Evolutionary conservation across 2,329 filamentous ascomycete species (phyloP).

Genomic region (Waltergamsia citrina): DNA sequence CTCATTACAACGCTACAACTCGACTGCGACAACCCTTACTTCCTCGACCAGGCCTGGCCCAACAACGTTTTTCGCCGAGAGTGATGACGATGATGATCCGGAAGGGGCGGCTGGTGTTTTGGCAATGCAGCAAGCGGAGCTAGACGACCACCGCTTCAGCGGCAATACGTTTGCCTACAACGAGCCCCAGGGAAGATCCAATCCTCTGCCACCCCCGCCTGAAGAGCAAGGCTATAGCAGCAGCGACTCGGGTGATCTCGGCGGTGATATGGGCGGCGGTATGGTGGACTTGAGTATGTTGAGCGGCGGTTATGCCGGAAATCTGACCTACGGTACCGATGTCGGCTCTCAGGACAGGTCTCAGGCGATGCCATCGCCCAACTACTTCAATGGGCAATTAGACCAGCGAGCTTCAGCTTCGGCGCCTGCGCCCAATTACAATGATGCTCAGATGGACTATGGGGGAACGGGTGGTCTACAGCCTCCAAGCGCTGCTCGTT

Average conservation of each 20-base stretch:
- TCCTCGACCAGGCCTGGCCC: constrained; percentile 4
- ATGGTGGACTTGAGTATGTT: constrained; percentile 64
- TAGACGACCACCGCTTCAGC: constrained; percentile 53
- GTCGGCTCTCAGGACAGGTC: constrained; percentile 31
- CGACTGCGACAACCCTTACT: constrained; percentile 34
- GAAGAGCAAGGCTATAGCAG: constrained; percentile 44
- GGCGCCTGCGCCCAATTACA: constrained; percentile 29
- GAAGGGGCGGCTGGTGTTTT: constrained; percentile 78
- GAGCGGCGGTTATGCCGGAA: constrained; percentile 59
- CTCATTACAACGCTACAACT: constrained; percentile 38
- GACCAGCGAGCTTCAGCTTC: too few relatives aligned
- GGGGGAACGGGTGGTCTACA: constrained; percentile 84
- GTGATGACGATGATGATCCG: constrained; percentile 76
- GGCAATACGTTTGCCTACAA: constrained; percentile 18
- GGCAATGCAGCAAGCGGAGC: constrained; percentile 76
- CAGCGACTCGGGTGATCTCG: too few relatives aligned
- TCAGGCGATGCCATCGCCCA: constrained; percentile 38
- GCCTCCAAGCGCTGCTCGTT: constrained; percentile 60
- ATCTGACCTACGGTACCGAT: constrained; percentile 39
- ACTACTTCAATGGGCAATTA: constrained; percentile 18
- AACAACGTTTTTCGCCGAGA: constrained; percentile 18
- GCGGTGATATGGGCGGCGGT: constrained; percentile 55
- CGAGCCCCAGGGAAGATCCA: constrained; percentile 19
- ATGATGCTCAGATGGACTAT: constrained; percentile 70
- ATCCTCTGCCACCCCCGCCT: constrained; percentile 32